Conservation (phyloP, 306 rosid genomes). For the Parietaria judaica region DNA sequence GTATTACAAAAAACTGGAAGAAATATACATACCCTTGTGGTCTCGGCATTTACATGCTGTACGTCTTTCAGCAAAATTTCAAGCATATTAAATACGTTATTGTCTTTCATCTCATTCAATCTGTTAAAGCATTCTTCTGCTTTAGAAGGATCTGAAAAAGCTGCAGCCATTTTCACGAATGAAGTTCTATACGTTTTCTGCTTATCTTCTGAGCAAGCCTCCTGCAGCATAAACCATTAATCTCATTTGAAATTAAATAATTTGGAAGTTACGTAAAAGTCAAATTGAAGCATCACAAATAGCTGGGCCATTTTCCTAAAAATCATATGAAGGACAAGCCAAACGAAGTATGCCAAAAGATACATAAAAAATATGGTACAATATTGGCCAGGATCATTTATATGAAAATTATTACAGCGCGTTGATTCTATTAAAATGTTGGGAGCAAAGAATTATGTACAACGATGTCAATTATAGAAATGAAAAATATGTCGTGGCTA, state of each 20-base stretch:
- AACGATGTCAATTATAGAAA: background rate
- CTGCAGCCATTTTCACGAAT: constrained; percentile 53
- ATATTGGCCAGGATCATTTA: background rate
- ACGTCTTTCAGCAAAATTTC: constrained; percentile 51
- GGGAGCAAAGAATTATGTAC: background rate
- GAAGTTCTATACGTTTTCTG: constrained; percentile 37
- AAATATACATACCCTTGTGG: constrained; percentile 48
- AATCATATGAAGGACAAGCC: background rate
- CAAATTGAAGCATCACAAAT: background rate
- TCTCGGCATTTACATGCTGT: constrained; percentile 27
- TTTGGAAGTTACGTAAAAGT: background rate
- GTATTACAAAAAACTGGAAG: background rate
- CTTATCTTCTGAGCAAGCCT: constrained; percentile 52
- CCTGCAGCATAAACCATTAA: constrained; percentile 39
- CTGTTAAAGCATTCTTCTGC: constrained; percentile 64
- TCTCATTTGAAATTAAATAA: background rate
- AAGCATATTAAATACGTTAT: constrained; percentile 50
- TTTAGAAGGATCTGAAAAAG: constrained; percentile 65
- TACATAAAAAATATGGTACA: background rate
- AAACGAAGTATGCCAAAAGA: constrained; percentile 1
- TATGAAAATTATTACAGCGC: background rate
- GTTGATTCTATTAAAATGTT: background rate
- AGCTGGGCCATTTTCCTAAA: background rate
- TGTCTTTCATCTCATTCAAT: constrained; percentile 65
- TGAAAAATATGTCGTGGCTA: background rate